A percentile compares a stretch with the other conserved stretches of the same genome.
Conservation (phyloP, 2,329 filamentous ascomycete genomes). For the Fusarium floridanum region DNA sequence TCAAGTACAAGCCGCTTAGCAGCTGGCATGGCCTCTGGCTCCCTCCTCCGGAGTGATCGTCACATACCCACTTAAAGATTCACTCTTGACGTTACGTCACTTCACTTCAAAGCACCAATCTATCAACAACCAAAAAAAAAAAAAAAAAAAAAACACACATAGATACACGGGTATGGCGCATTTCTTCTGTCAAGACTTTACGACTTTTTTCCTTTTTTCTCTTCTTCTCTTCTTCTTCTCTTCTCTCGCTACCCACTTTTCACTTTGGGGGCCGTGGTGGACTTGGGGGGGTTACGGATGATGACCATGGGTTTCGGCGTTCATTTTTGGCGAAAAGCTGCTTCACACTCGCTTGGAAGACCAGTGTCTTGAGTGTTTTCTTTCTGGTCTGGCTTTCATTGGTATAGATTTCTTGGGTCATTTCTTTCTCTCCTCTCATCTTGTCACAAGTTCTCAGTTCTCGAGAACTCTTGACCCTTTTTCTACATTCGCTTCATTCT, state of each 20-base stretch:
- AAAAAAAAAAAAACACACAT: not conserved
- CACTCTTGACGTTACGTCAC: not conserved
- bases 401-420: not conserved
- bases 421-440: not conserved
- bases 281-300: not conserved
- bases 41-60: slow-evolving; percentile 33
- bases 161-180: slow-evolving; percentile 2
- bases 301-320: slow-evolving; percentile 3
- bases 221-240: not conserved
- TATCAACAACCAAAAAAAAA: not conserved
- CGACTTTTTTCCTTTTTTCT: not conserved
- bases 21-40: slow-evolving; percentile 48
- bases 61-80: not conserved
- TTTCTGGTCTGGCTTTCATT: slow-evolving; percentile 4
- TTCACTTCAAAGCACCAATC: not conserved
- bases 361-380: slow-evolving; percentile 9
- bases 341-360: slow-evolving; percentile 21
- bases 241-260: not conserved
- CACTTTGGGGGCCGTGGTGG: not conserved
- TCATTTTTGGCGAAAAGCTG: slow-evolving; percentile 1
- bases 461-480: slow-evolving; percentile 6
- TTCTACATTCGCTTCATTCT: not conserved
- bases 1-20: slow-evolving; percentile 47
- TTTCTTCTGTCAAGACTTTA: not conserved
- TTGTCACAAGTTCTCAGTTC: slow-evolving; percentile 4